Evolutionary conservation across 768 basidiomycete genomes (phyloP), one percentile per base, ranked within the genome.

Genomic region (Boletus sp.): DNA sequence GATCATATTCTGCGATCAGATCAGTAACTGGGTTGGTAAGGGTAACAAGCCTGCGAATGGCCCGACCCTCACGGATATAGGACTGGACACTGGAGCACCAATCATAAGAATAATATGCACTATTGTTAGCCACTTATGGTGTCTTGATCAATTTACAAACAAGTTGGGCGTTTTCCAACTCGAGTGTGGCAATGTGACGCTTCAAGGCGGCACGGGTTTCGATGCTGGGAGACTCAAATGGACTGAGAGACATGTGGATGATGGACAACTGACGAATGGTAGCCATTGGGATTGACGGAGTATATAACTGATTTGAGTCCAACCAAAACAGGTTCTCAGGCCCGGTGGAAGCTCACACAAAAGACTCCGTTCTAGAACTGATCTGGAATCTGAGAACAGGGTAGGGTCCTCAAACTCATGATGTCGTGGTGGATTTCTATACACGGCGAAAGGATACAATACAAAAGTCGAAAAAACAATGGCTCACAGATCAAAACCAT

Each of bases 41-140:
- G 47, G 47, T 52, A 0, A 64, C 58, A 1, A 64, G 63, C 37
- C 58, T n/a, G 5, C 24, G 50, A 4, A 64, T 55, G 5, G 18
- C 55, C 6, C 50, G 45, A 18, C 61, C 61, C 18, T 58, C 52
- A 15, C 35, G n/a, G 0, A 52, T 1, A 10, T 55, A 52, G 4
- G 52, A 50, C 44, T 58, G 50, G 7, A 29, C 1, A 7, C 63
- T 62, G 24, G 5, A n/a, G 39, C 24, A 15, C 10, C 5, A 4
- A 36, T 37, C 4, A 14, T 17, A 5, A 18, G 39, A 40, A 40
- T 40, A 40, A 18, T 4, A 18, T 40, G 8, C 11, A 18, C 36
- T 37, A 37, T 37, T 40, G n/a, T 7, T 8, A 17, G 24, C 2
- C 0, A 55, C 55, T 2, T 41, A 55, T 41, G 35, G 52, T 8